Evolutionary conservation across 352 stramenopile species (phyloP), one percentile per base, ranked within the genome.

Genomic region (Pilasporangium apinafurcum): DNA sequence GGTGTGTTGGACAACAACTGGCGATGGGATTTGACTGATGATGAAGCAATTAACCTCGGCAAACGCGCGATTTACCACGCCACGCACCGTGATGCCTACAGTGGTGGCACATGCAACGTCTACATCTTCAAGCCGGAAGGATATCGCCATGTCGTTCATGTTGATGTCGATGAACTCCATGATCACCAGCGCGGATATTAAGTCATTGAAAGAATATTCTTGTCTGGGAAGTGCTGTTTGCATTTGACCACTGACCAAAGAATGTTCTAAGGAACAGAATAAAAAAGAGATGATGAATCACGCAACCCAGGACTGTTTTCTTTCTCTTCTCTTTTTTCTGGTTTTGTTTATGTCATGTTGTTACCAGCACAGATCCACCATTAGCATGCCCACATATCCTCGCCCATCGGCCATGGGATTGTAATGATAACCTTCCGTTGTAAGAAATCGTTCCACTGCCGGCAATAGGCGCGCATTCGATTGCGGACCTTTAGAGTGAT

Each of bases 51-150:
- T 53, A 95, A 99, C 63, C 85, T 99, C 44, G 97, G 97, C 39
- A 96, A 98, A 69, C 69, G 92, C 39, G 97, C 97, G 34, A 99
- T 99, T 75, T 99, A 99, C 74, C 97, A 99, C 68, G 97, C 97
- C 21, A 99, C 96, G 17, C 95, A 99, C 86, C 90, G 97, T 51
- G 97, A 99, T 70, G 96, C 96, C 21, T 98, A 98, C 77, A 98
- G 84, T 65, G 97, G 97, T 62, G 96, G 96, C 54, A 96, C 99
- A 37, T 92, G 80, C 66, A 90, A 91, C 75, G 91, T 97, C 24
- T 99, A 98, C 73, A 66, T 98, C 53, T 97, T 99, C 42, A 98
- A 98, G 60, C 82, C 96, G 21, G 93, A 97, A 39, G 97, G 96
- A 37, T 99, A 97, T 78, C 75, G 86, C 25, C 96, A 98, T 65